Conservation (phyloP, 2,329 filamentous ascomycete genomes). For the Calonectria pteridis region DNA sequence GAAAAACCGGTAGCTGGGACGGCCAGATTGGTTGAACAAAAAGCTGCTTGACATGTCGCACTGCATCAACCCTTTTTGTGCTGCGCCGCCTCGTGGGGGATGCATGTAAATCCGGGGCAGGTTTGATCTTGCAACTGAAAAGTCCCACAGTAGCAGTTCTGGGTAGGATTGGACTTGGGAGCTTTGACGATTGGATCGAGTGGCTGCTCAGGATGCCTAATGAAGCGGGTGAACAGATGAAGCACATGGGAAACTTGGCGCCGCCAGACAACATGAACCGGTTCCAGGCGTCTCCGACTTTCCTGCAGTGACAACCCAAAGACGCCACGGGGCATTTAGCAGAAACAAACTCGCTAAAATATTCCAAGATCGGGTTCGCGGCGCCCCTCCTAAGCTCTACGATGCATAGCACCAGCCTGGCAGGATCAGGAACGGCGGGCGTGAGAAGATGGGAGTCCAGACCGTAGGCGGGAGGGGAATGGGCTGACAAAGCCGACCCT, state of each 20-base stretch:
- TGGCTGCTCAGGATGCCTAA: neutral
- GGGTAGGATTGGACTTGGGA: neutral
- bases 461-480: conserved; percentile 16
- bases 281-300: neutral
- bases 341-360: neutral
- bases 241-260: neutral
- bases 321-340: neutral
- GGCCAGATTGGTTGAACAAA: conserved; percentile 2
- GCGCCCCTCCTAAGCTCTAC: neutral
- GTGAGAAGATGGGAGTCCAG: conserved; percentile 29
- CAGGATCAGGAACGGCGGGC: conserved; percentile 20
- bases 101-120: neutral
- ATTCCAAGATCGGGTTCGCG: conserved; percentile 3
- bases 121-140: neutral
- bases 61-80: neutral
- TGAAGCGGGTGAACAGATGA: neutral
- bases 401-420: conserved; percentile 1
- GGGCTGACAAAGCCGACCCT: conserved; percentile 1
- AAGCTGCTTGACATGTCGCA: conserved; percentile 18
- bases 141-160: neutral
- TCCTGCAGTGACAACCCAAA: neutral
- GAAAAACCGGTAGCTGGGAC: neutral
- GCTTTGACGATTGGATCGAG: neutral
- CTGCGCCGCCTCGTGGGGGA: neutral
- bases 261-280: neutral